phyloP scores from a whole-genome alignment of 2,329 filamentous ascomycete species.

The Ophiostoma himal-ulmi region DNA sequence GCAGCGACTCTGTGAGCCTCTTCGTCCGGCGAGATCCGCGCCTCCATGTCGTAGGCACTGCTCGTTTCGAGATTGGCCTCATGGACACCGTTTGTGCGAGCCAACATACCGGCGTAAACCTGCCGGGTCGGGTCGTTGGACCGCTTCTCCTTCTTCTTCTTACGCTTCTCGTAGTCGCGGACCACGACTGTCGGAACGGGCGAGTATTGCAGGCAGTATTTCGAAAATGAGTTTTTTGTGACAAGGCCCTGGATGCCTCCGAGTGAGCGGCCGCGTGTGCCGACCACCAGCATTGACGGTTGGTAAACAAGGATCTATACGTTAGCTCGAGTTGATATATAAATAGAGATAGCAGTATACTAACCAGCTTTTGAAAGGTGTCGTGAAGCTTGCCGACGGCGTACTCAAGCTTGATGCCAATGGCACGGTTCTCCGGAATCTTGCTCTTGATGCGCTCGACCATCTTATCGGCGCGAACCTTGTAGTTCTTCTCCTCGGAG shows the following conservation, averaged over 20 bases:
- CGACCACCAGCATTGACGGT: conserved; percentile 84
- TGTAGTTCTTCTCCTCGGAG: conserved; percentile 63
- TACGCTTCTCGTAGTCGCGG: conserved; percentile 75
- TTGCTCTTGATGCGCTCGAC: conserved; percentile 72
- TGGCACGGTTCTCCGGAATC: conserved; percentile 72
- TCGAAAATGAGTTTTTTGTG: conserved; percentile 72
- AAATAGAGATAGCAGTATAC: conserved; percentile 30
- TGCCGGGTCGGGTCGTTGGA: conserved; percentile 68
- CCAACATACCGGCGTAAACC: conserved; percentile 72
- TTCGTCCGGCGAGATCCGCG: conserved; percentile 51
- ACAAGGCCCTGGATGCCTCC: conserved; percentile 82
- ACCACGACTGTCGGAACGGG: conserved; percentile 92
- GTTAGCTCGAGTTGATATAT: background rate
- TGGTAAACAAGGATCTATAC: conserved; percentile 81
- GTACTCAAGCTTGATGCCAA: conserved; percentile 80
- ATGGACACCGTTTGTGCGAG: conserved; percentile 53
- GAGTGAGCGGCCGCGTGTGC: conserved; percentile 76
- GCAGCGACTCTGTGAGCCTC: conserved; percentile 60
- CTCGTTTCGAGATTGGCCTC: conserved; percentile 52
- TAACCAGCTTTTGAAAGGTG: conserved; percentile 83
- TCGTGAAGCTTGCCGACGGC: conserved; percentile 83
- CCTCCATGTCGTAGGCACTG: conserved; percentile 50
- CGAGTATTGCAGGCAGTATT: conserved; percentile 90
- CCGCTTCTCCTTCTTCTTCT: conserved; percentile 85
- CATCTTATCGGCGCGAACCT: conserved; percentile 66